A percentile compares a stretch with the other conserved stretches of the same genome.
Conservation (phyloP, 352 stramenopile genomes). For the Saprolegnia diclina region DNA sequence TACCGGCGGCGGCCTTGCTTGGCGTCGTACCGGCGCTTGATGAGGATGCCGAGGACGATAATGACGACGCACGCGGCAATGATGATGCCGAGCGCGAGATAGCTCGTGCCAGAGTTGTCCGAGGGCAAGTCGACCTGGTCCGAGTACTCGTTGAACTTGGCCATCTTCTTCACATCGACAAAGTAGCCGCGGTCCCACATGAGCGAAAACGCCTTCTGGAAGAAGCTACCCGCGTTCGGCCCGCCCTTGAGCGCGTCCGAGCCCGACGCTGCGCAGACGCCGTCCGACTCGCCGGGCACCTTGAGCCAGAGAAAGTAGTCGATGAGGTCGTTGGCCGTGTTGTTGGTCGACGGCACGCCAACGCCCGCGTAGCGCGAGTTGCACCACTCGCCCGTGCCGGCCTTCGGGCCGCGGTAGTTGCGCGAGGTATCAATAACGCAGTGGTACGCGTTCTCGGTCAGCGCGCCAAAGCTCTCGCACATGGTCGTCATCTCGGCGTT, state of each 20-base stretch:
- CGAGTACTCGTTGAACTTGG: conserved; percentile 5
- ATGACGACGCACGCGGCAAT: conserved; percentile 2
- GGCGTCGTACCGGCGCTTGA: conserved; percentile 22
- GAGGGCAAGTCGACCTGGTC: conserved; percentile 3
- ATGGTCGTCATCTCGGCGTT: conserved; percentile 39
- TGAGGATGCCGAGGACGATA: neutral
- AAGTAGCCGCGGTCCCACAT: conserved; percentile 71
- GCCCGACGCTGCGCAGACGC: conserved; percentile 38
- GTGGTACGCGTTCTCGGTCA: conserved; percentile 33
- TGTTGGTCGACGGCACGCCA: conserved; percentile 41
- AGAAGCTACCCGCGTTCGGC: conserved; percentile 46
- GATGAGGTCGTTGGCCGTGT: conserved; percentile 44
- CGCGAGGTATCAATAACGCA: conserved; percentile 64
- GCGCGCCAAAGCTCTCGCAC: conserved; percentile 44
- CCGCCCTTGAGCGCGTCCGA: conserved; percentile 42
- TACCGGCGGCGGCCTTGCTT: conserved; percentile 18
- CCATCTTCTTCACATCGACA: conserved; percentile 31
- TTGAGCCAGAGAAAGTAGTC: conserved; percentile 73
- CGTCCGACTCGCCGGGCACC: conserved; percentile 54
- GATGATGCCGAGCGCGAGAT: conserved; percentile 8
- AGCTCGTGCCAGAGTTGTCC: conserved; percentile 5
- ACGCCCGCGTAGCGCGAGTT: conserved; percentile 51
- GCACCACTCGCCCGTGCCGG: conserved; percentile 51
- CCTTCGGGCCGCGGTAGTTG: conserved; percentile 40
- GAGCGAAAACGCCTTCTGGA: conserved; percentile 42